Percentiles rank a stretch among this genome's conserved stretches.
These are phyloP conservation scores for Brassica rapa DNA, from an alignment of 345 rosid genomes.

Conservation along the genomic window DNA sequence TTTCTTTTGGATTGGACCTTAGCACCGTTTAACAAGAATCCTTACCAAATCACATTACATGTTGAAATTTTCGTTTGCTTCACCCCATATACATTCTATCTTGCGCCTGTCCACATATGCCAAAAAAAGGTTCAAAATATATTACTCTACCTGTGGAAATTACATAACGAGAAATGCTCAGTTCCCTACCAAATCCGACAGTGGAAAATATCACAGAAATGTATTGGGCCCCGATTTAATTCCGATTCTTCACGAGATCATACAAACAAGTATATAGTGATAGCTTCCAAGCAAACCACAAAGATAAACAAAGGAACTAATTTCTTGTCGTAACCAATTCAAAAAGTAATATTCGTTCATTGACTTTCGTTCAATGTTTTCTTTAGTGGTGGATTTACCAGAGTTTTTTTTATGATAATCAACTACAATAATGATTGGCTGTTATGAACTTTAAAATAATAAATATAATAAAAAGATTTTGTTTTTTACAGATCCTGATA, in stretches of 20 bases:
- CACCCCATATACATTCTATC: background rate
- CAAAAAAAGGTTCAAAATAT: background rate
- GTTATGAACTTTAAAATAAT: background rate
- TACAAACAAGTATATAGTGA: conserved; percentile 10
- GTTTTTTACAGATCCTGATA: background rate
- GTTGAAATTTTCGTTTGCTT: background rate
- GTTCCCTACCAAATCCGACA: conserved; percentile 37
- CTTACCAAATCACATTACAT: background rate
- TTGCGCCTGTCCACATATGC: background rate
- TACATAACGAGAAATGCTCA: conserved; percentile 12
- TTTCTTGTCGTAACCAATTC: background rate
- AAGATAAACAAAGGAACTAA: background rate
- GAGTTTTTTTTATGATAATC: background rate
- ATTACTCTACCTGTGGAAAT: background rate
- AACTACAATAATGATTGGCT: background rate
- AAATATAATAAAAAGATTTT: background rate
- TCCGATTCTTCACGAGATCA: conserved; percentile 28
- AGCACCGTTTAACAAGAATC: background rate
- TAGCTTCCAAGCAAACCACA: conserved; percentile 28
- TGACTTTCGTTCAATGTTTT: conserved; percentile 20
- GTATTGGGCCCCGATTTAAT: conserved; percentile 22
- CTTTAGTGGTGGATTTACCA: background rate
- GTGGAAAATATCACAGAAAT: conserved; percentile 31
- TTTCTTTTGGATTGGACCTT: background rate
- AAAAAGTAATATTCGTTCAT: conserved; percentile 15